phyloP scores from a whole-genome alignment of 2,329 filamentous ascomycete species.

The Calcarisporium arbuscula region DNA sequence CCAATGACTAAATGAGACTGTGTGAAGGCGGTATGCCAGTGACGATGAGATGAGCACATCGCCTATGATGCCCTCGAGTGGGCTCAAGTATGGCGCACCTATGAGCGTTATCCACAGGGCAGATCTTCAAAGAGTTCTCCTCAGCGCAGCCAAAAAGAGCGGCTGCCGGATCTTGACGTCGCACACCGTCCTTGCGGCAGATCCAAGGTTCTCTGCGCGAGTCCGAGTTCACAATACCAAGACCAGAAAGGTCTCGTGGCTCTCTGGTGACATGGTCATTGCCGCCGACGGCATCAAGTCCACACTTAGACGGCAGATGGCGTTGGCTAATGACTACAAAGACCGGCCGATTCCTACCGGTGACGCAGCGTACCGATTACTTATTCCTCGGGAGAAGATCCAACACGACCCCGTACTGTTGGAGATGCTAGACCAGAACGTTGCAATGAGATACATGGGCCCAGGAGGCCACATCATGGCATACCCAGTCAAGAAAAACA shows the following conservation, averaged over 20 bases:
- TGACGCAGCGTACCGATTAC: conserved; percentile 48
- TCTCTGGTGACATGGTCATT: conserved; percentile 44
- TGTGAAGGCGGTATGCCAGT: conserved; percentile 16
- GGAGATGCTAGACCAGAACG: conserved; percentile 48
- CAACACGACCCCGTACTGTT: conserved; percentile 59
- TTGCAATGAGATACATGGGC: conserved; percentile 60
- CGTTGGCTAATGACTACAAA: conserved; percentile 42
- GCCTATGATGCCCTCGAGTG: conserved; percentile 13
- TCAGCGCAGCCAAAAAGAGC: conserved; percentile 11
- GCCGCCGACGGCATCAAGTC: conserved; percentile 51
- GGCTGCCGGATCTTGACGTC: conserved; percentile 40
- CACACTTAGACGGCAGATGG: conserved; percentile 40
- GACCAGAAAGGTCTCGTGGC: no score
- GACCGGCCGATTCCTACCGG: conserved; percentile 41
- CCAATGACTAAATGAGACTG: no score
- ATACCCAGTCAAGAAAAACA: conserved; percentile 56
- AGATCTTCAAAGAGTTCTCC: conserved; percentile 17
- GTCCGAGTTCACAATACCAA: conserved; percentile 10
- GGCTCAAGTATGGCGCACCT: conserved; percentile 16
- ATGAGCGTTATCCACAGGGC: conserved; percentile 18
- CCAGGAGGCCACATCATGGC: conserved; percentile 61
- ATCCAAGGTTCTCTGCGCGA: conserved; percentile 17
- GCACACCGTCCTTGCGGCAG: conserved; percentile 17
- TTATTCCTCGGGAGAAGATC: conserved; percentile 53
- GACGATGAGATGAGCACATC: conserved; percentile 17